Percentiles rank a stretch among this genome's conserved stretches.
Conservation (phyloP, 768 basidiomycete species). For the Rhizopogon sp. region DNA sequence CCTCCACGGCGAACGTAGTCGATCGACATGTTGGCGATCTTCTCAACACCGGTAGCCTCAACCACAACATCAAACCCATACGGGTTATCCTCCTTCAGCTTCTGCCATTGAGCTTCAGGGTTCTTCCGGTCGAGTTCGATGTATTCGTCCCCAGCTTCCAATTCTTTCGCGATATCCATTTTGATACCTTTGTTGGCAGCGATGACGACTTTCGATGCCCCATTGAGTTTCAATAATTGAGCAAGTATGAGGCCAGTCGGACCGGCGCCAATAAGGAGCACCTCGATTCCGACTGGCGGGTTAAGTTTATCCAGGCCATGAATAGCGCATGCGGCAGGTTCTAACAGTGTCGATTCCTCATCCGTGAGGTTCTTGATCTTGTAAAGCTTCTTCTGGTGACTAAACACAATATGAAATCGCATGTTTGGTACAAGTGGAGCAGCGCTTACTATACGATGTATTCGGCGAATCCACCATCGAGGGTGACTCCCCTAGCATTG, state of each 20-base stretch:
- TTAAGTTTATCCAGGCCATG: constrained; percentile 88
- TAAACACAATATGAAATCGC: constrained; percentile 16
- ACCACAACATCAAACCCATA: constrained; percentile 88
- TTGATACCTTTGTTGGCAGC: constrained; percentile 90
- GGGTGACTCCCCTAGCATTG: constrained; percentile 71
- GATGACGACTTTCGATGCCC: constrained; percentile 74
- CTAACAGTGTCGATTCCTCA: constrained; percentile 82
- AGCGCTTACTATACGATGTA: constrained; percentile 73
- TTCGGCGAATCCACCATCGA: constrained; percentile 86
- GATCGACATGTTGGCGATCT: constrained; percentile 82
- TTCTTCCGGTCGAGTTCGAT: constrained; percentile 76
- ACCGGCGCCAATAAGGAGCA: constrained; percentile 84
- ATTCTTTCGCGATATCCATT: constrained; percentile 77
- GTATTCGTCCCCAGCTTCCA: constrained; percentile 81
- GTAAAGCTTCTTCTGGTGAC: constrained; percentile 73
- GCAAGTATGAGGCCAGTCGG: constrained; percentile 90
- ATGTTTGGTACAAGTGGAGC: neutral
- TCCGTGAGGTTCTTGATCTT: constrained; percentile 85
- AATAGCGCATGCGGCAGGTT: constrained; percentile 88
- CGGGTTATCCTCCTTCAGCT: constrained; percentile 75
- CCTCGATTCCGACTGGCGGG: constrained; percentile 79
- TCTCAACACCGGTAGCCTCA: constrained; percentile 81
- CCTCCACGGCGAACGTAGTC: constrained; percentile 85
- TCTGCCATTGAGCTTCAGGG: constrained; percentile 73
- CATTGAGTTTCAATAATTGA: constrained; percentile 83